A percentile compares a stretch with the other conserved stretches of the same genome.
Conservation (phyloP, 2,329 filamentous ascomycete genomes). For the Colletotrichum sidae region DNA sequence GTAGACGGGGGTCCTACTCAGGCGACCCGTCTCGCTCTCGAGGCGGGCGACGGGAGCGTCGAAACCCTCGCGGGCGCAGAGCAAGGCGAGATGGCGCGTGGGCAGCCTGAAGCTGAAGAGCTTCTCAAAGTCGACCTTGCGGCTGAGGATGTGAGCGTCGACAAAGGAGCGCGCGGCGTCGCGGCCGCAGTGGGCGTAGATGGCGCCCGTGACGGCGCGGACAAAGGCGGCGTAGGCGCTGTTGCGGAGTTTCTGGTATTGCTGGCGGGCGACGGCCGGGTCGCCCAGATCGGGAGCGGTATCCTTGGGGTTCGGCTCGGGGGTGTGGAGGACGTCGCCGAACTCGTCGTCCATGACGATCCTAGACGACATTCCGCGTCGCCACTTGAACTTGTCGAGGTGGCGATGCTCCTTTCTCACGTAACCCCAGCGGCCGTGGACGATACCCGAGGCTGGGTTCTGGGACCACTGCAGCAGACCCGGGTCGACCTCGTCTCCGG, state of each 20-base stretch:
- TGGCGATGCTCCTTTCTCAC: constrained; percentile 62
- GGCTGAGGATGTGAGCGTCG: constrained; percentile 83
- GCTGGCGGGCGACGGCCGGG: constrained; percentile 40
- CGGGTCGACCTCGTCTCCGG: constrained; percentile 91
- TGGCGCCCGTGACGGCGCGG: constrained; percentile 82
- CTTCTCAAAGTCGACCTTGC: constrained; percentile 78
- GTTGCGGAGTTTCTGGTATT: constrained; percentile 78
- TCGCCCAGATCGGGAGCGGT: constrained; percentile 12
- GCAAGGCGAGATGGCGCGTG: constrained; percentile 81
- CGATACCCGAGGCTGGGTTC: constrained; percentile 56
- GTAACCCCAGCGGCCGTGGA: constrained; percentile 63
- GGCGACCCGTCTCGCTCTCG: constrained; percentile 89
- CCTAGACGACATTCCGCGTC: constrained; percentile 79
- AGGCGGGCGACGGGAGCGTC: constrained; percentile 87
- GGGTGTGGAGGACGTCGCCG: constrained; percentile 67
- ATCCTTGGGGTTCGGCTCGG: constrained; percentile 39
- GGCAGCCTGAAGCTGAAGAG: constrained; percentile 90
- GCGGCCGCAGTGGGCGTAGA: constrained; percentile 87
- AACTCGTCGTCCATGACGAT: constrained; percentile 88
- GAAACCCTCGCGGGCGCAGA: constrained; percentile 92
- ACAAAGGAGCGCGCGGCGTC: constrained; percentile 86
- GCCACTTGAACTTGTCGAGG: constrained; percentile 63
- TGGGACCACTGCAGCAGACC: constrained; percentile 85
- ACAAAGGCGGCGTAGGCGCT: constrained; percentile 81
- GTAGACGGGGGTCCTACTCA: constrained; percentile 87